Evolutionary conservation across 2,329 filamentous ascomycete species (phyloP).

Genomic region (Diplodia seriata): DNA sequence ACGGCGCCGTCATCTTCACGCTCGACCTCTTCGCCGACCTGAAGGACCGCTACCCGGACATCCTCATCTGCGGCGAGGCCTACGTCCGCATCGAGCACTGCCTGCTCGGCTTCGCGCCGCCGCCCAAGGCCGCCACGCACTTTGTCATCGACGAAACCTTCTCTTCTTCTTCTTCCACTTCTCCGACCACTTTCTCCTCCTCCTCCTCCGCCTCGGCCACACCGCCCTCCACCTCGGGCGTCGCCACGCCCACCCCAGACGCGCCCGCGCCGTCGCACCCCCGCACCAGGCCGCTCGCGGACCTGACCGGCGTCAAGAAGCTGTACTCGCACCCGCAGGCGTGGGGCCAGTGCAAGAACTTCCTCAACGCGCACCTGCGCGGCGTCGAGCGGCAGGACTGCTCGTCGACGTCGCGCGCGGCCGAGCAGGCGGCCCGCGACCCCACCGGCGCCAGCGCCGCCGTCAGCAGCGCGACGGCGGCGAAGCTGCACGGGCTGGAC

Average conservation of each 20-base stretch:
- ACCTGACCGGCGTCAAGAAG: conserved; percentile 70
- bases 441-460: conserved; percentile 72
- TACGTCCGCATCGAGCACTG: conserved; percentile 91
- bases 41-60: conserved; percentile 66
- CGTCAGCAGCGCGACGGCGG: conserved; percentile 78
- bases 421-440: conserved; percentile 72
- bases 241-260: conserved; percentile 59
- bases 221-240: conserved; percentile 44
- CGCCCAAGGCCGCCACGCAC: conserved; percentile 1
- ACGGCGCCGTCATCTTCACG: conserved; percentile 89
- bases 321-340: conserved; percentile 95
- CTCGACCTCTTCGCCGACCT: conserved; percentile 87
- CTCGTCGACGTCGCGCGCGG: conserved; percentile 83
- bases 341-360: conserved; percentile 85
- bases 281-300: conserved; percentile 56
- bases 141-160: no score
- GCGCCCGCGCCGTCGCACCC: conserved; percentile 56
- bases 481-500: conserved; percentile 69
- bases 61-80: conserved; percentile 80
- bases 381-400: conserved; percentile 82
- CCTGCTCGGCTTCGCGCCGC: conserved; percentile 65
- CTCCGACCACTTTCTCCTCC: background rate
- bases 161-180: background rate
- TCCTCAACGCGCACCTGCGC: conserved; percentile 73
- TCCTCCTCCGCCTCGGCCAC: background rate